Evolutionary conservation across 306 rosid species (phyloP).

Genomic region (Hippophae tibetana): DNA sequence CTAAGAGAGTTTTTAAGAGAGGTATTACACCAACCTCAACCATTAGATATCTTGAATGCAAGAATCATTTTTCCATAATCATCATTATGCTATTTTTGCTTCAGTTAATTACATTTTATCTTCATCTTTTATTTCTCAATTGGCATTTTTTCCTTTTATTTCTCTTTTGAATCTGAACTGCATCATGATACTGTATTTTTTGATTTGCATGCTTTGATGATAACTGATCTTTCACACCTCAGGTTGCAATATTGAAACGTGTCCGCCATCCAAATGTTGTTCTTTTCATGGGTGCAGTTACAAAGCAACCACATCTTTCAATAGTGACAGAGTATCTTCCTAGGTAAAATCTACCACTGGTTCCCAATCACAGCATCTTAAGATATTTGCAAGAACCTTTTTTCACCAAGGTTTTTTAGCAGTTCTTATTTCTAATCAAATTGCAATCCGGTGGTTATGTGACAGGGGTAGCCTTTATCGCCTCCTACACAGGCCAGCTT

Average conservation of each 20-base stretch:
- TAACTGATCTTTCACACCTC: conserved; percentile 9
- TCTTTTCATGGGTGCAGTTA: conserved; percentile 98
- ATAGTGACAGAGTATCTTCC: conserved; percentile 92
- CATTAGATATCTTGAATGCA: too few relatives aligned
- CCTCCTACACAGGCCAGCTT: conserved; percentile 77
- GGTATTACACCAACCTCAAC: conserved; percentile 22
- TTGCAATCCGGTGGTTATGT: conserved; percentile 7
- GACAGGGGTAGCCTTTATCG: conserved; percentile 85
- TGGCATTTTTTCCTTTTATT: too few relatives aligned
- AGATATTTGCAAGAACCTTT: not conserved
- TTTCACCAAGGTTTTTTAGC: not conserved
- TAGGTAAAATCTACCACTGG: conserved; percentile 32
- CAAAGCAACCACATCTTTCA: conserved; percentile 79
- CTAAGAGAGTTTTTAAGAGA: conserved; percentile 86
- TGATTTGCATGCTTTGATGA: too few relatives aligned
- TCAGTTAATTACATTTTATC: too few relatives aligned
- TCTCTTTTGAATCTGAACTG: too few relatives aligned
- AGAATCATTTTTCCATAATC: too few relatives aligned
- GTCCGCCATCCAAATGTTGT: conserved; percentile 96
- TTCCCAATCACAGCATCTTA: not conserved
- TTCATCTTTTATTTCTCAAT: too few relatives aligned
- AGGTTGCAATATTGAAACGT: conserved; percentile 98
- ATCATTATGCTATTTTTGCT: too few relatives aligned
- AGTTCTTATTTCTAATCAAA: conserved; percentile 4
- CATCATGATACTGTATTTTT: too few relatives aligned